phyloP scores from a whole-genome alignment of 208 protist genomes.

The Wallacemonas sp. region DNA sequence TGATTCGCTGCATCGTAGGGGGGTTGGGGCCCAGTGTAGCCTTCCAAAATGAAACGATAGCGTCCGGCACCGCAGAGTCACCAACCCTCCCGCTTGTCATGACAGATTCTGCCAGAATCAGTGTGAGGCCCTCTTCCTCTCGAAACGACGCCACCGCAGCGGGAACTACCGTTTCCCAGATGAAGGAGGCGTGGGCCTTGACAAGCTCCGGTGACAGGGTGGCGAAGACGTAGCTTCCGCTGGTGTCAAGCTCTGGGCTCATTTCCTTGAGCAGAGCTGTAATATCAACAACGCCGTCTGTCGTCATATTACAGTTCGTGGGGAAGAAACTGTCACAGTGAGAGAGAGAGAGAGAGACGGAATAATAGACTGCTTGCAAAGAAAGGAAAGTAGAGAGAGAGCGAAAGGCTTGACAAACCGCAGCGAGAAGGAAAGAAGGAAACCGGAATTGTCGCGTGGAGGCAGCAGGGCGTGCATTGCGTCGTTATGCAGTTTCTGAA shows the following conservation, averaged over 20 bases:
- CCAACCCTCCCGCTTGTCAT: slow-evolving; percentile 2
- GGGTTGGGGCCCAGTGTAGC: slow-evolving; percentile 1
- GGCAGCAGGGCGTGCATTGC: too few relatives aligned
- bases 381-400: slow-evolving; percentile 4
- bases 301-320: background rate
- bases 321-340: background rate
- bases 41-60: slow-evolving; percentile 6
- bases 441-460: too few relatives aligned
- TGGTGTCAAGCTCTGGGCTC: slow-evolving; percentile 23
- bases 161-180: slow-evolving; percentile 15
- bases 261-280: slow-evolving; percentile 28
- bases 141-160: slow-evolving; percentile 26
- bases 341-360: background rate
- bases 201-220: slow-evolving; percentile 21
- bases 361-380: background rate
- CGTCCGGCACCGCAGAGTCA: background rate
- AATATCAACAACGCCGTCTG: slow-evolving; percentile 27
- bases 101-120: slow-evolving; percentile 34
- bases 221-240: slow-evolving; percentile 25
- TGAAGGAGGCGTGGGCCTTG: slow-evolving; percentile 8
- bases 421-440: background rate
- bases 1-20: slow-evolving; percentile 41
- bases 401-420: background rate
- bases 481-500: too few relatives aligned
- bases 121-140: slow-evolving; percentile 32